phyloP scores from a whole-genome alignment of 495 filamentous ascomycete genomes.

The Neohortaea acidophila region DNA sequence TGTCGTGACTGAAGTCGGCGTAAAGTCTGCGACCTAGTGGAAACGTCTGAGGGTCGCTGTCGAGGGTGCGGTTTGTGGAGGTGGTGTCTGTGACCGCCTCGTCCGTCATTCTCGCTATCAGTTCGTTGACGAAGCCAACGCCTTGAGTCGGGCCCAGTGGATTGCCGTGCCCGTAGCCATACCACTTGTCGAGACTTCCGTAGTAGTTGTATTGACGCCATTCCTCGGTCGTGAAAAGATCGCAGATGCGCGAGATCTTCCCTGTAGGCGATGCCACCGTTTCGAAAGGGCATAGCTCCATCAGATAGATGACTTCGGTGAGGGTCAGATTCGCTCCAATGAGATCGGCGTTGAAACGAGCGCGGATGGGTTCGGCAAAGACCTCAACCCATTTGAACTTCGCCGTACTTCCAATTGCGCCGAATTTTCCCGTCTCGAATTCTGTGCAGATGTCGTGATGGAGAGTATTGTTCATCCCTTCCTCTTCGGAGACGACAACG shows the following conservation, averaged over 20 bases:
- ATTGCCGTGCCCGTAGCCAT: constrained; percentile 60
- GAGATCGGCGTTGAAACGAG: constrained; percentile 46
- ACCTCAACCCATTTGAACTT: constrained; percentile 37
- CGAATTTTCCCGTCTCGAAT: constrained; percentile 39
- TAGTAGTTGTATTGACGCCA: constrained; percentile 48
- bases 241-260: constrained; percentile 49
- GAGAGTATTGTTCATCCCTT: constrained; percentile 59
- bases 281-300: constrained; percentile 77
- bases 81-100: constrained; percentile 51
- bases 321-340: constrained; percentile 42
- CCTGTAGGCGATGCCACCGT: constrained; percentile 42
- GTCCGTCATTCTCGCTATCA: constrained; percentile 61
- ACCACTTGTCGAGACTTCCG: constrained; percentile 63
- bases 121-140: constrained; percentile 69
- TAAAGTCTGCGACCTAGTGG: constrained; percentile 51
- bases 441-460: constrained; percentile 51
- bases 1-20: constrained; percentile 82
- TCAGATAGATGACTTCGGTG: constrained; percentile 48
- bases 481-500: constrained; percentile 55
- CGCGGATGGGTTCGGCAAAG: constrained; percentile 46
- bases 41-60: constrained; percentile 45
- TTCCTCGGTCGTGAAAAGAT: constrained; percentile 50
- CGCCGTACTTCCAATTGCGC: constrained; percentile 33
- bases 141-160: constrained; percentile 65
- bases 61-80: constrained; percentile 56